Conservation (phyloP, 805 yeast species). For the Candida qinlingensis region DNA sequence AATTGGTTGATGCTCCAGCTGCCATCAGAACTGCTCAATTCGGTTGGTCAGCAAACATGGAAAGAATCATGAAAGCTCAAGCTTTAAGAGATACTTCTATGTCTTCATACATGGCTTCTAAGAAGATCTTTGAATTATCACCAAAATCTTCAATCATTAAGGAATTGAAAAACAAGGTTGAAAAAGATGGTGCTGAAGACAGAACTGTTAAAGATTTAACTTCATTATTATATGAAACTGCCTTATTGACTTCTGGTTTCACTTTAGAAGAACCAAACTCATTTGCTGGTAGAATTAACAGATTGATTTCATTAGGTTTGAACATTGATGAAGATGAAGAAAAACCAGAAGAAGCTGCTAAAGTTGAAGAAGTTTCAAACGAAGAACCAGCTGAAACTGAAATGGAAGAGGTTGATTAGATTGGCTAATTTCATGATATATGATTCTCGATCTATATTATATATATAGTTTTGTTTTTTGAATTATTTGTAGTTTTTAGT, state of each 20-base stretch:
- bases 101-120: slow-evolving; percentile 99
- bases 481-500: neutral
- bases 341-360: slow-evolving; percentile 44
- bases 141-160: slow-evolving; percentile 93
- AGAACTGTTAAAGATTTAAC: slow-evolving; percentile 98
- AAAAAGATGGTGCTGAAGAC: slow-evolving; percentile 95
- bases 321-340: slow-evolving; percentile 90
- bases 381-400: slow-evolving; percentile 88
- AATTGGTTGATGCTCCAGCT: slow-evolving; percentile 97
- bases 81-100: slow-evolving; percentile 97
- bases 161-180: slow-evolving; percentile 96
- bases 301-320: slow-evolving; percentile 95
- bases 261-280: slow-evolving; percentile 97
- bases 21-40: slow-evolving; percentile 99
- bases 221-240: slow-evolving; percentile 94
- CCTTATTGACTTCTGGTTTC: slow-evolving; percentile 97
- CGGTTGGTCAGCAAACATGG: slow-evolving; percentile 99
- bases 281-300: slow-evolving; percentile 96
- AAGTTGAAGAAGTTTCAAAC: slow-evolving; percentile 66
- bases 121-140: slow-evolving; percentile 98
- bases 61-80: slow-evolving; percentile 99
- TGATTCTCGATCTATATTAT: neutral
- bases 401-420: slow-evolving; percentile 98
- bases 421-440: neutral
- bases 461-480: neutral